Base-by-base conservation (phyloP, 2,329 filamentous ascomycete genomes). In the Colletotrichum orchidophilum region DNA sequence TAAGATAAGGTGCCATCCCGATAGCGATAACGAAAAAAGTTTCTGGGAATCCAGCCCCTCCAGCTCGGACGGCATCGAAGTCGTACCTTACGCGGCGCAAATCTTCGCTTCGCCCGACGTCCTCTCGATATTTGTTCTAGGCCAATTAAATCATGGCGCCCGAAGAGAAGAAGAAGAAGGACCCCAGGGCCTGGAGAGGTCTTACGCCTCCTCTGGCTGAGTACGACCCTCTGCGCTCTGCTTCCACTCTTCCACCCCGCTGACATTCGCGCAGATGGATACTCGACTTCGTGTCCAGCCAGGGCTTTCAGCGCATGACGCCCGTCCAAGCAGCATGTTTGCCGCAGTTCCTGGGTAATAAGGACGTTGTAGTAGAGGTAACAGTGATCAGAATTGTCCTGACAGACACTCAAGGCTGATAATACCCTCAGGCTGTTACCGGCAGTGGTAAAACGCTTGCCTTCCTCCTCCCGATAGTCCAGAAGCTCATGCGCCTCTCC, bases 281-380 rank as follows among this genome's bases (percentile, higher is more conserved):
- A 67, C 85, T 96, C 64, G 94, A 97, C 75, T 95, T 94, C 70
- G 91, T 97, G 59, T 87, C 91, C 60, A 90, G 91, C 74, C 96
- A 96, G 92, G 94, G 94, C 72, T 97, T 97, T 81, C 85, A 87
- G 73, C 92, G 93, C 80, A 95, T 96, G 87, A 98, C 95, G 3
- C 96, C 96, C 1, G 95, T 98, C n/a, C 96, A 98, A 83, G 94
- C 95, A 54, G 96, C 94, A 70, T 93, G 94, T 5, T 93, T 98
- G 75, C 94, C 95, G 13, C 88, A 97, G 62, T 96, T 97, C 79
- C 91, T 95, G 83, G 92, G 91, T 62, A 93, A 97, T 80, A 97
- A 97, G 78, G 95, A 97, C 81, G 94, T 97, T 5, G 95, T 97
- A 1, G 95, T 97, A 6, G 94, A 97, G 84, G 90, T 90, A 79